Conservation (phyloP, 495 filamentous ascomycete species). For the Talaromyces ruber region DNA sequence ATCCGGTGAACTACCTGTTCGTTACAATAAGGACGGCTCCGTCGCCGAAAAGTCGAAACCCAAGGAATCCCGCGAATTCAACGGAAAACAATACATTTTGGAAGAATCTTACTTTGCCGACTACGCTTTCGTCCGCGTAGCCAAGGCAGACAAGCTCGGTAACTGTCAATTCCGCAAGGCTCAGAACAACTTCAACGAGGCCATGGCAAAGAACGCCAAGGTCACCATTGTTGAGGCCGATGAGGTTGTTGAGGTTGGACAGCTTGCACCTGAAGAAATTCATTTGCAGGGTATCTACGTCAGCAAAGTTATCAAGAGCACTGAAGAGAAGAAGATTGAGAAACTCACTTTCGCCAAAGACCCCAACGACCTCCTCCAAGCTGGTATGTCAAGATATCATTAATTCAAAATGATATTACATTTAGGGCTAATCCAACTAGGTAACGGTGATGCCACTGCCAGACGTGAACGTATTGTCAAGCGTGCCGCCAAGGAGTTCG, state of each 20-base stretch:
- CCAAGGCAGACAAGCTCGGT: constrained; percentile 80
- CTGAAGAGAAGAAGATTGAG: constrained; percentile 67
- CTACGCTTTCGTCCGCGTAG: constrained; percentile 81
- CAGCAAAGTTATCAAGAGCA: constrained; percentile 70
- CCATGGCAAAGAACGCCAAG: constrained; percentile 87
- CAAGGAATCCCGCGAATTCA: constrained; percentile 77
- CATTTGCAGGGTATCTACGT: constrained; percentile 88
- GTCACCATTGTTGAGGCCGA: constrained; percentile 92
- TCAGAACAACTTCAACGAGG: constrained; percentile 86
- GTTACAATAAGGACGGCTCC: constrained; percentile 69
- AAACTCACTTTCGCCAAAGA: constrained; percentile 70
- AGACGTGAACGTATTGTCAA: constrained; percentile 78
- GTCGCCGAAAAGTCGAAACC: constrained; percentile 63
- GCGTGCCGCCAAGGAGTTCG: constrained; percentile 83
- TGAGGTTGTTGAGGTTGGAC: constrained; percentile 84
- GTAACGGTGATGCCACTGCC: constrained; percentile 58
- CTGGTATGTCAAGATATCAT: neutral
- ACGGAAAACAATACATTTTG: constrained; percentile 72
- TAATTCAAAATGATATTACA: too few species aligned
- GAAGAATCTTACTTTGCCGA: constrained; percentile 79
- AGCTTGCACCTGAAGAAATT: constrained; percentile 65
- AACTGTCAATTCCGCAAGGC: constrained; percentile 89
- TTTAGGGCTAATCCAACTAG: constrained; percentile 39
- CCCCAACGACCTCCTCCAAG: constrained; percentile 32
- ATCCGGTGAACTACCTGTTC: constrained; percentile 75